Conservation (phyloP, 768 basidiomycete genomes). For the Pleurotus pulmonarius region DNA sequence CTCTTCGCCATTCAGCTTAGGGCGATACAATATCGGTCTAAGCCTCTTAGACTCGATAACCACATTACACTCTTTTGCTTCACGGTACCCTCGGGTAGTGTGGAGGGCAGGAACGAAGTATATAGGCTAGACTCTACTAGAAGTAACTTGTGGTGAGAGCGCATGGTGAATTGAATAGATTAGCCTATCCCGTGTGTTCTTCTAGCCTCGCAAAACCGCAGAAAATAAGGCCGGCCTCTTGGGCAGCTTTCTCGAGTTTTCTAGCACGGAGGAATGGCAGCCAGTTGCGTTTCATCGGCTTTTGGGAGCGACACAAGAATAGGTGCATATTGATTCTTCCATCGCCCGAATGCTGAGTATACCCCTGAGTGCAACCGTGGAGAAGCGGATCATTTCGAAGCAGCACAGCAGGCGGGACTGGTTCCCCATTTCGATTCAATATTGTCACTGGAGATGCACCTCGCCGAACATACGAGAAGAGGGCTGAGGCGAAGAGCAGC, state of each 20-base stretch:
- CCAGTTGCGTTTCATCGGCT: not conserved
- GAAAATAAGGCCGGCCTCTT: too few relatives aligned
- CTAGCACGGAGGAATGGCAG: too few relatives aligned
- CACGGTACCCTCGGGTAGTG: not conserved
- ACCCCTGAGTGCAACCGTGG: too few relatives aligned
- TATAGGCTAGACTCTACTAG: not conserved
- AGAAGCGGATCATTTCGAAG: too few relatives aligned
- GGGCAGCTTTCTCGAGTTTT: too few relatives aligned
- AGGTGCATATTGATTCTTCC: not conserved
- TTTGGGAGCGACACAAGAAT: not conserved
- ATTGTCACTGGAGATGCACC: too few relatives aligned
- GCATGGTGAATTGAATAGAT: not conserved
- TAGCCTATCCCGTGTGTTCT: not conserved
- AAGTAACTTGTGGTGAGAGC: not conserved
- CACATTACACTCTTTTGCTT: not conserved
- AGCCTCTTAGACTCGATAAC: too few relatives aligned
- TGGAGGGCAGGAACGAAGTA: not conserved
- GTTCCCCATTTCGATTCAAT: too few relatives aligned
- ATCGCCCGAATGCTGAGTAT: not conserved
- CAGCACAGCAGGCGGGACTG: too few relatives aligned
- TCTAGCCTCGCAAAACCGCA: not conserved
- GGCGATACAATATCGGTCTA: too few relatives aligned
- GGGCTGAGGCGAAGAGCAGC: too few relatives aligned
- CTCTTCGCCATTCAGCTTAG: not conserved
- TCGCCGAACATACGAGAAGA: too few relatives aligned